These are phyloP conservation scores for Boletus holoroseus DNA, from an alignment of 1,284 basidiomycete species.

Conservation along the genomic window DNA sequence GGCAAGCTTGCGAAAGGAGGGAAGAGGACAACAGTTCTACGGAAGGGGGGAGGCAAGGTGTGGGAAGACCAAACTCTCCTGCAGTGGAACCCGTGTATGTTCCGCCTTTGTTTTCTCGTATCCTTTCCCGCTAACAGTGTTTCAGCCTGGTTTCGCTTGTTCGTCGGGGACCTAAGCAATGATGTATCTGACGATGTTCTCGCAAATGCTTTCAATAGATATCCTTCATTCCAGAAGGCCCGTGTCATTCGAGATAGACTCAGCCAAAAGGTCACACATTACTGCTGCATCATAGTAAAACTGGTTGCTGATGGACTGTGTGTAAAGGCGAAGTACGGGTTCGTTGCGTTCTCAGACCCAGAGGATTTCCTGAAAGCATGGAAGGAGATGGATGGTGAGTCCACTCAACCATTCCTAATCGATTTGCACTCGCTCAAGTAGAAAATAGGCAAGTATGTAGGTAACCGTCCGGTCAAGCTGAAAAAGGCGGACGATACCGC, in stretches of 20 bases:
- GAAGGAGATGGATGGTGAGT: constrained; percentile 98
- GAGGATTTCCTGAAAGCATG: constrained; percentile 98
- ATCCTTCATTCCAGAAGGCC: constrained; percentile 88
- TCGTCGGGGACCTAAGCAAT: constrained; percentile 97
- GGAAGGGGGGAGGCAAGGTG: constrained; percentile 91
- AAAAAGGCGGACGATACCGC: constrained; percentile 81
- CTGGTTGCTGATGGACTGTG: constrained; percentile 3
- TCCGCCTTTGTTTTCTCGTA: neutral
- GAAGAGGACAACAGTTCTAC: constrained; percentile 88
- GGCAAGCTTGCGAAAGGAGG: constrained; percentile 85
- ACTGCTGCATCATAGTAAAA: neutral
- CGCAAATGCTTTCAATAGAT: constrained; percentile 88
- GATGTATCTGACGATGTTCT: constrained; percentile 96
- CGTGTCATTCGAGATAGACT: constrained; percentile 90
- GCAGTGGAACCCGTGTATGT: constrained; percentile 95
- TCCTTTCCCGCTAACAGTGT: neutral
- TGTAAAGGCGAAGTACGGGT: constrained; percentile 88
- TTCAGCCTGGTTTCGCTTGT: constrained; percentile 93
- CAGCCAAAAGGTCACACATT: constrained; percentile 68
- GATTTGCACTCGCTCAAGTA: constrained; percentile 9
- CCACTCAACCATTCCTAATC: neutral
- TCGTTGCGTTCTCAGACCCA: constrained; percentile 96
- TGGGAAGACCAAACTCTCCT: constrained; percentile 98
- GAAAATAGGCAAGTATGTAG: constrained; percentile 87
- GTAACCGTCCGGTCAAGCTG: constrained; percentile 88